Evolutionary conservation across 169 alveolate species (phyloP), one percentile per base, ranked within the genome.

Genomic region (Eimeria praecox): DNA sequence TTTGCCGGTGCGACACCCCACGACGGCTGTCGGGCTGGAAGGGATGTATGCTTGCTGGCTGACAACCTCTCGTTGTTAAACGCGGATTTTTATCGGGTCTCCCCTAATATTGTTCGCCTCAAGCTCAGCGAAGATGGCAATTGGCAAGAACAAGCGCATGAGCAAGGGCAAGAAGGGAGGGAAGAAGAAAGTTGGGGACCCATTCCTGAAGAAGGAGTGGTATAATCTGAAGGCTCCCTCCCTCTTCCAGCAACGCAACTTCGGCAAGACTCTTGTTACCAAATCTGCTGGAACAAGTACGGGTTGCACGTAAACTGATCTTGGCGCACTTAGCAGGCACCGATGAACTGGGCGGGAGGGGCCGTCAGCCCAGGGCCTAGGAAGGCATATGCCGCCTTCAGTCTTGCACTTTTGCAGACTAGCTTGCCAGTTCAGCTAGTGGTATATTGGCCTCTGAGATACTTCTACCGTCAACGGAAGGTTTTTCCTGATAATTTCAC

Each of bases 121-220:
- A 35, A 69, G 89, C 95, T 90, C 89, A 35, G 89, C 66, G 95
- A 85, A 83, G 54, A 99, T 99, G 99, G 99, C 99, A 95, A 98
- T 98, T 83, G 99, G 99, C 56, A 99, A 99, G 98, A 99, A 99
- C 97, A 99, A 99, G 95, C 97, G 99, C 97, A 98, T 98, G 96
- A 98, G 99, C 98, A 99, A 99, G 98, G 99, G 99, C 69, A 98
- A 98, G 97, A 99, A 99, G 98, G 99, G 99, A 88, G 99, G 98
- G 75, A 99, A 99, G 97, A 99, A 99, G 99, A 99, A 99, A 98
- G 98, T 99, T 69, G 99, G 99, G 52, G 99, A 99, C 97, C 99
- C 99, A 64, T 99, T 99, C 98, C 95, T 98, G 92, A 98, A 98
- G 97, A 99, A 99, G 98, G 99, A 99, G 98, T 99, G 99, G 99